Conservation (phyloP, 1,284 basidiomycete species). For the Trametes sp. region DNA sequence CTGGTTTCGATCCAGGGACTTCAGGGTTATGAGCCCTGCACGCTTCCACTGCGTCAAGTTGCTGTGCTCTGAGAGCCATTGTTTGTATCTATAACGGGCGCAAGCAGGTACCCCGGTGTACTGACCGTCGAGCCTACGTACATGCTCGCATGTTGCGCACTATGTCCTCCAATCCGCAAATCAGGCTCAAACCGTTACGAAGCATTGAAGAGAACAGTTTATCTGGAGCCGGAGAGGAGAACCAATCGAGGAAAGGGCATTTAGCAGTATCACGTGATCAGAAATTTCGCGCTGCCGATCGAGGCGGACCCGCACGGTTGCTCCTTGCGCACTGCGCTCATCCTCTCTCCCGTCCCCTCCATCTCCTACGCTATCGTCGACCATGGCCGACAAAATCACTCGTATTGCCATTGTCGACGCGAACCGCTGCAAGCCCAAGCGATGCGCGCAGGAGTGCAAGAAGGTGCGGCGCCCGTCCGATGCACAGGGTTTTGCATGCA, state of each 20-base stretch:
- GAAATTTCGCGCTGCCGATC: constrained; percentile 28
- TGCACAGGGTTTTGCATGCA: not conserved
- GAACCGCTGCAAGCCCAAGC: constrained; percentile 93
- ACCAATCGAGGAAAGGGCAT: constrained; percentile 15
- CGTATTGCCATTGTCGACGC: constrained; percentile 95
- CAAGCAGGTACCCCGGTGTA: too few species aligned
- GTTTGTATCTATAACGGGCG: not conserved
- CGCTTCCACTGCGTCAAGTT: constrained; percentile 24
- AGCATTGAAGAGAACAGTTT: too few species aligned
- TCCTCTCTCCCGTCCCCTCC: not conserved
- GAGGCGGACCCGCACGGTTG: not conserved
- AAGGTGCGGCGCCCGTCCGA: constrained; percentile 60
- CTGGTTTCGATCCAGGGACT: constrained; percentile 25
- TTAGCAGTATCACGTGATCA: constrained; percentile 13
- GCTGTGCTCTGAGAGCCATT: not conserved
- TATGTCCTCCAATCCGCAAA: too few species aligned
- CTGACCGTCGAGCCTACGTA: too few species aligned
- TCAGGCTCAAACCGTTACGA: too few species aligned
- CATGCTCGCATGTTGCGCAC: too few species aligned
- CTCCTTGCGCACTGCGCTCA: constrained; percentile 4
- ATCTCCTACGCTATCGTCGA: constrained; percentile 4
- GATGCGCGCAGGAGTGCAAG: constrained; percentile 93
- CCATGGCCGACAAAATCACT: constrained; percentile 85
- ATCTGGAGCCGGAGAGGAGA: not conserved
- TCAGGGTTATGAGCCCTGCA: constrained; percentile 24